Percentiles rank a stretch among this genome's conserved stretches.
Evolutionary conservation across 2,329 filamentous ascomycete genomes (phyloP).

Genomic region (Fusarium robinianum): DNA sequence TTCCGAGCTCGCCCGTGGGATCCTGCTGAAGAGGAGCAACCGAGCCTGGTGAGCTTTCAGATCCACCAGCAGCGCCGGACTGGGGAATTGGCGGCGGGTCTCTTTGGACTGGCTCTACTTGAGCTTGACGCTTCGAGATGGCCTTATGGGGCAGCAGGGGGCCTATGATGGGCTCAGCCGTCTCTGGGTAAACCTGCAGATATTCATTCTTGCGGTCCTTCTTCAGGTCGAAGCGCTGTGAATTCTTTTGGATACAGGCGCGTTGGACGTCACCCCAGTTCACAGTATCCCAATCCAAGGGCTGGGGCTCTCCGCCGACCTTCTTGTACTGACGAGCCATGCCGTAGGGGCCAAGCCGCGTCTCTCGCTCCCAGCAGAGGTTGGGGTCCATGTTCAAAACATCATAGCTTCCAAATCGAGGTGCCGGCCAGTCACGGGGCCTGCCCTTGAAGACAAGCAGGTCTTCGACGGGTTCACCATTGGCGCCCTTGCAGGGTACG

Average conservation of each 20-base stretch:
- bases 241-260: constrained; percentile 67
- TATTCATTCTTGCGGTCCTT: constrained; percentile 50
- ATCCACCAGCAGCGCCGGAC: too few species aligned
- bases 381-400: constrained; percentile 64
- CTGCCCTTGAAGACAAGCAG: constrained; percentile 66
- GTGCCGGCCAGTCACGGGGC: constrained; percentile 61
- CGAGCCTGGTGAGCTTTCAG: background rate
- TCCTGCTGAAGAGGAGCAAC: background rate
- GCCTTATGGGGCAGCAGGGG: constrained; percentile 15
- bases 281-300: constrained; percentile 64
- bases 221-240: constrained; percentile 61
- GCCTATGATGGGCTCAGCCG: constrained; percentile 22
- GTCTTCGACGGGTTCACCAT: constrained; percentile 63
- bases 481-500: constrained; percentile 67
- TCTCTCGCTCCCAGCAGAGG: constrained; percentile 70
- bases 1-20: constrained; percentile 1
- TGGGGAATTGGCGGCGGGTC: too few species aligned
- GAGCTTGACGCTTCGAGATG: constrained; percentile 17
- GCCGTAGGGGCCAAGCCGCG: constrained; percentile 71
- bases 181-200: constrained; percentile 48
- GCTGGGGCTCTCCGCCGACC: constrained; percentile 43
- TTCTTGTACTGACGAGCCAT: constrained; percentile 55
- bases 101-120: too few species aligned
- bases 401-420: constrained; percentile 66
- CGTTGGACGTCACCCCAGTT: constrained; percentile 74